These are phyloP conservation scores for Boechera retrofracta DNA, from an alignment of 345 rosid genomes.

Conservation along the genomic window DNA sequence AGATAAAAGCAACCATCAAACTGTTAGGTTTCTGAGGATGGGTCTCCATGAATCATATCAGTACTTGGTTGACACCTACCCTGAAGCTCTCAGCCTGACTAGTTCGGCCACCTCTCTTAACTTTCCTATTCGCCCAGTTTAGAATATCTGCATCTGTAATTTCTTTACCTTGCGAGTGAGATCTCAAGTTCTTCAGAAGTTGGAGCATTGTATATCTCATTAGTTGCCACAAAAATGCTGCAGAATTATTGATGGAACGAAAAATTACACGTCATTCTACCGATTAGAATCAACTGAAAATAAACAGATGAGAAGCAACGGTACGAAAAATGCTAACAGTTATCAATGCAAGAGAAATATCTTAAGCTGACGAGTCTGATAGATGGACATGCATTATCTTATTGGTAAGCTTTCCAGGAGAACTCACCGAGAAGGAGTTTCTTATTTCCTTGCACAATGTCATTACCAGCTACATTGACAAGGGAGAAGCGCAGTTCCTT, in stretches of 20 bases:
- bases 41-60: background rate
- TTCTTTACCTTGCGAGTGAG: conserved; percentile 91
- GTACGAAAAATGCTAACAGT: background rate
- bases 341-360: background rate
- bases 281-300: background rate
- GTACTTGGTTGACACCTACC: conserved; percentile 52
- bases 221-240: conserved; percentile 96
- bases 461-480: conserved; percentile 97
- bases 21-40: conserved; percentile 26
- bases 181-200: conserved; percentile 89
- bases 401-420: conserved; percentile 5
- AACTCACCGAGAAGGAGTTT: conserved; percentile 49
- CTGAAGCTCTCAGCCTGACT: conserved; percentile 91
- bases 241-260: conserved; percentile 25
- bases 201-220: conserved; percentile 98
- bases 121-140: conserved; percentile 88
- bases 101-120: conserved; percentile 70
- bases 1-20: conserved; percentile 31
- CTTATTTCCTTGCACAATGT: conserved; percentile 54
- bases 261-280: conserved; percentile 15
- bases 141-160: conserved; percentile 88
- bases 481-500: conserved; percentile 67
- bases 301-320: background rate
- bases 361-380: conserved; percentile 13
- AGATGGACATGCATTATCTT: conserved; percentile 15